Evolutionary conservation across 2,329 filamentous ascomycete species (phyloP).

Genomic region (Microcyclosporella mali): DNA sequence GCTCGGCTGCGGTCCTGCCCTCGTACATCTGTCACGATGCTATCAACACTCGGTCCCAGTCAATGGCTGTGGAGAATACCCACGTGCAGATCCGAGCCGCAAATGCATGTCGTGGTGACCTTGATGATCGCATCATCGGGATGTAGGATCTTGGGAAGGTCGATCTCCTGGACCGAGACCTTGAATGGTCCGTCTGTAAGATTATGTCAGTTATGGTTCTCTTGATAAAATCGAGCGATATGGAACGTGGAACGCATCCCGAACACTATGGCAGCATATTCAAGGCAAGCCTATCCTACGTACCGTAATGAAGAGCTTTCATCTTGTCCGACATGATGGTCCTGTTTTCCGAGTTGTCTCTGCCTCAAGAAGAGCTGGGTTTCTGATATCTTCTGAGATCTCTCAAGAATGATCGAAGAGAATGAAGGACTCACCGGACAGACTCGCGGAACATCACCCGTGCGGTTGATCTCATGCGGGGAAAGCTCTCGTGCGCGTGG

Average conservation of each 20-base stretch:
- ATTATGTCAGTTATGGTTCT: not conserved
- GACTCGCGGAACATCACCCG: not conserved
- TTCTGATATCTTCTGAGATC: conserved; percentile 2
- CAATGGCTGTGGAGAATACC: conserved; percentile 47
- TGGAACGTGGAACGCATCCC: not conserved
- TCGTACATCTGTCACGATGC: conserved; percentile 54
- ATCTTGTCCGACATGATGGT: conserved; percentile 34
- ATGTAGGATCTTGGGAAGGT: conserved; percentile 17
- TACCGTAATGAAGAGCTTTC: conserved; percentile 56
- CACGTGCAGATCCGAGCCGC: conserved; percentile 31
- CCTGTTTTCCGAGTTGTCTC: conserved; percentile 50
- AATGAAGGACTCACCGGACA: not conserved
- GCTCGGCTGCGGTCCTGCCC: conserved; percentile 56
- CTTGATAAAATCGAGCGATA: not conserved
- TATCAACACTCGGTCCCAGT: conserved; percentile 5
- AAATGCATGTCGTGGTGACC: conserved; percentile 53
- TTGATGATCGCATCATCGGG: conserved; percentile 62
- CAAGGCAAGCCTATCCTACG: no score
- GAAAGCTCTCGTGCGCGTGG: conserved; percentile 4
- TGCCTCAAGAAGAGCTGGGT: conserved; percentile 59
- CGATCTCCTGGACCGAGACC: conserved; percentile 57
- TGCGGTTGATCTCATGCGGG: conserved; percentile 10
- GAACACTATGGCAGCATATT: no score
- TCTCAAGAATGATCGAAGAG: not conserved
- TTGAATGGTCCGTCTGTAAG: conserved; percentile 28